These are phyloP conservation scores for Tephrocybe sp. DNA, from an alignment of 768 basidiomycete genomes.

Conservation along the genomic window DNA sequence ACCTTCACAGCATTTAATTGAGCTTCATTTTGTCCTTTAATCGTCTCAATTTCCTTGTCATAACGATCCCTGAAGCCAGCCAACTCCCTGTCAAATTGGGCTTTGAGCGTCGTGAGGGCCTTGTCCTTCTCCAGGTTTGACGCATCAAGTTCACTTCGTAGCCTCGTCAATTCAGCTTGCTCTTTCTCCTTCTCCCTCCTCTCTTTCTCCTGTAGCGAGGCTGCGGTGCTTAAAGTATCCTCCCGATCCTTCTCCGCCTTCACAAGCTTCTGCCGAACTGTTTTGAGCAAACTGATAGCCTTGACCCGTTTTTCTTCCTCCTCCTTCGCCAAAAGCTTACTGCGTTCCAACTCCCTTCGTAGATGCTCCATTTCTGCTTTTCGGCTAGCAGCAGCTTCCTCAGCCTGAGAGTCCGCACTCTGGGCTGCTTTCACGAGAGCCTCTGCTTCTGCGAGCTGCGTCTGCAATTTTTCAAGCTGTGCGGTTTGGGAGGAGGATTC, in stretches of 20 bases:
- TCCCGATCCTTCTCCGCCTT: constrained; percentile 95
- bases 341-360: constrained; percentile 59
- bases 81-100: constrained; percentile 74
- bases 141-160: constrained; percentile 64
- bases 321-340: constrained; percentile 70
- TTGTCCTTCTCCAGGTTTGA: constrained; percentile 62
- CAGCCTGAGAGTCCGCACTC: constrained; percentile 40
- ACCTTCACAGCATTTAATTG: constrained; percentile 78
- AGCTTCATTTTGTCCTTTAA: constrained; percentile 73
- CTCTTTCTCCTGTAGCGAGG: constrained; percentile 48
- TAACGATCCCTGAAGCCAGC: constrained; percentile 55
- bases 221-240: constrained; percentile 62
- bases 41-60: constrained; percentile 68
- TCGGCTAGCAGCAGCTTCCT: constrained; percentile 47
- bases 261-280: constrained; percentile 94
- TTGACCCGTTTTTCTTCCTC: constrained; percentile 98
- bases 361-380: constrained; percentile 57
- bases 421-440: constrained; percentile 62
- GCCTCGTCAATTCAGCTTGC: constrained; percentile 45
- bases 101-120: constrained; percentile 53
- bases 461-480: constrained; percentile 66
- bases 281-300: constrained; percentile 89
- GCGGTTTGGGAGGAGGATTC: constrained; percentile 79
- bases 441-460: constrained; percentile 69
- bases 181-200: constrained; percentile 54